phyloP scores from a whole-genome alignment of 345 rosid species.

The Arabis hirsuta region DNA sequence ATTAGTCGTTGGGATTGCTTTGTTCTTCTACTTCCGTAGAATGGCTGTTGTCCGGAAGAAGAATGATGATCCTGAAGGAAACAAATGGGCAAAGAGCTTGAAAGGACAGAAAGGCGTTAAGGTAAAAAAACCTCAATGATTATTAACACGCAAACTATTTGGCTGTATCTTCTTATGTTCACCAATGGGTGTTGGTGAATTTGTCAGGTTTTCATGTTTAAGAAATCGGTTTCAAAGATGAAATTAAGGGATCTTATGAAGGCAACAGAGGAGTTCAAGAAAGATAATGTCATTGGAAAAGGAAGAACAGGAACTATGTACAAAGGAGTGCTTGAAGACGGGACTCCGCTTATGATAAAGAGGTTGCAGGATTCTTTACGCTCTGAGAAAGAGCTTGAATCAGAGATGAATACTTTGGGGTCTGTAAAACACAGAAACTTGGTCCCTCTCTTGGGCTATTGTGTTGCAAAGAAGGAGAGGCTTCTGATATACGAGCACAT shows the following conservation, averaged over 20 bases:
- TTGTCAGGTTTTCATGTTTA: constrained; percentile 85
- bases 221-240: constrained; percentile 78
- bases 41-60: constrained; percentile 60
- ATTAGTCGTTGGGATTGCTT: constrained; percentile 49
- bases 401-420: constrained; percentile 90
- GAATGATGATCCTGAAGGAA: constrained; percentile 91
- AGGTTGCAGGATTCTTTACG: constrained; percentile 90
- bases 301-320: constrained; percentile 92
- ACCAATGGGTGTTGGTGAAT: constrained; percentile 14
- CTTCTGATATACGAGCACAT: constrained; percentile 76
- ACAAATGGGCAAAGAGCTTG: constrained; percentile 83
- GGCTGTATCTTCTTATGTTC: constrained; percentile 3
- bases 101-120: constrained; percentile 67
- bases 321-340: constrained; percentile 79
- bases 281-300: constrained; percentile 70
- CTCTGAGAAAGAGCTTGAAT: constrained; percentile 72
- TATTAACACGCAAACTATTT: background rate
- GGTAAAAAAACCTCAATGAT: constrained; percentile 50
- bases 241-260: constrained; percentile 83
- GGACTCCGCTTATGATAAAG: constrained; percentile 78
- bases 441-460: constrained; percentile 91
- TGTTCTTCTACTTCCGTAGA: constrained; percentile 66
- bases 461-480: constrained; percentile 72
- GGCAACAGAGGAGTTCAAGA: constrained; percentile 82
- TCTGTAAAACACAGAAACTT: constrained; percentile 77